Conservation (phyloP, 306 rosid species). For the Aeschynomene evenia region DNA sequence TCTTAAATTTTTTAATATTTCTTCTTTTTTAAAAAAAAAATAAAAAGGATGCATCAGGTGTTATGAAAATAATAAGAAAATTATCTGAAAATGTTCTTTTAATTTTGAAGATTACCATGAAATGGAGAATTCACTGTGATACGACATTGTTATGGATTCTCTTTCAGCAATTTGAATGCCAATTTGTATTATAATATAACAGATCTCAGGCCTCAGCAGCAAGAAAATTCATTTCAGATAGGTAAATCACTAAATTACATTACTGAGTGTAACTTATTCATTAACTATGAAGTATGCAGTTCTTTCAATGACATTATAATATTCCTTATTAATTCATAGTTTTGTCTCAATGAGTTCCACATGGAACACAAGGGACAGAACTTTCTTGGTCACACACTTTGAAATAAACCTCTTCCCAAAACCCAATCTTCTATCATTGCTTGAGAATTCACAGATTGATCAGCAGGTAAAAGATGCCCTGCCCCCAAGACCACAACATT, state of each 20-base stretch:
- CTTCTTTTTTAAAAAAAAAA: too few species aligned
- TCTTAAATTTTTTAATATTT: too few species aligned
- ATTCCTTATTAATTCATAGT: neutral
- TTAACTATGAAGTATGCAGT: neutral
- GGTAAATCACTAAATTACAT: too few species aligned
- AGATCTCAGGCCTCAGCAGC: too few species aligned
- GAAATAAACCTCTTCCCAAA: constrained; percentile 51
- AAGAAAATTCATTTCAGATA: neutral
- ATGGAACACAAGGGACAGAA: neutral
- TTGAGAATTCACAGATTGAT: constrained; percentile 60
- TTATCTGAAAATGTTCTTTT: too few species aligned
- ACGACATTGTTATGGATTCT: too few species aligned
- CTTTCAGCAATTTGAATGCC: too few species aligned
- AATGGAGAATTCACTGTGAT: too few species aligned
- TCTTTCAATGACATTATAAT: neutral
- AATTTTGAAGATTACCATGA: too few species aligned
- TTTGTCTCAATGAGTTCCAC: neutral
- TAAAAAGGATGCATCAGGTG: too few species aligned
- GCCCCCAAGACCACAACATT: constrained; percentile 70
- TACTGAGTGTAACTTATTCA: neutral
- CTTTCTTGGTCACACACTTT: neutral
- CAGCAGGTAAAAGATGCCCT: constrained; percentile 74
- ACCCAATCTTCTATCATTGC: constrained; percentile 87
- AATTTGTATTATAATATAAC: too few species aligned
- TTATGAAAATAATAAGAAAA: too few species aligned